Conservation (phyloP, 805 yeast species). For the Candida loeiensis region DNA sequence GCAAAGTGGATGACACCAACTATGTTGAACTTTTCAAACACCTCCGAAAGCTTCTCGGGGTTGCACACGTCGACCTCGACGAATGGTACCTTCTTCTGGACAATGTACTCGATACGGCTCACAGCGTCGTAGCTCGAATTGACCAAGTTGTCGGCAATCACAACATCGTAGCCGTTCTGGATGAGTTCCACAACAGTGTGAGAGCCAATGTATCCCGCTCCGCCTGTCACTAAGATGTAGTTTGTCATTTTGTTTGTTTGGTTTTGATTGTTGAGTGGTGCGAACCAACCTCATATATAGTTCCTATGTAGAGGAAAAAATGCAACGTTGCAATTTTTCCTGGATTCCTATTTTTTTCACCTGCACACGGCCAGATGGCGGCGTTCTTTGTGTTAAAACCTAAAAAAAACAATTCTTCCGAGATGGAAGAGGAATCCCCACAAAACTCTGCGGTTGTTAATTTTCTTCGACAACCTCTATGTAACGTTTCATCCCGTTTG, state of each 20-base stretch:
- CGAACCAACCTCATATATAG: too few species aligned
- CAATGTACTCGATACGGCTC: constrained; percentile 55
- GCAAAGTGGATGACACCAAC: constrained; percentile 69
- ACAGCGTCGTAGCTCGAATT: constrained; percentile 68
- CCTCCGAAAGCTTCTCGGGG: constrained; percentile 40
- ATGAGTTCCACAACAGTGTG: constrained; percentile 68
- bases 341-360: too few species aligned
- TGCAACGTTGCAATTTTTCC: constrained; percentile 11
- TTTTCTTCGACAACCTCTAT: not conserved
- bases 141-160: constrained; percentile 66
- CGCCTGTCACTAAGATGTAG: constrained; percentile 72
- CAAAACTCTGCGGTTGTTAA: too few species aligned
- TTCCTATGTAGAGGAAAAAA: not conserved
- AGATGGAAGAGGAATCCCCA: too few species aligned
- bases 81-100: constrained; percentile 50
- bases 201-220: constrained; percentile 85
- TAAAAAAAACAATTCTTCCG: too few species aligned
- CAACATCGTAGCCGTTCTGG: constrained; percentile 60
- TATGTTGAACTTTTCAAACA: constrained; percentile 49
- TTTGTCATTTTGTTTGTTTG: constrained; percentile 9
- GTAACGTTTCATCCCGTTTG: not conserved
- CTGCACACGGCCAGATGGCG: too few species aligned
- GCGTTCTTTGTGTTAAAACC: too few species aligned
- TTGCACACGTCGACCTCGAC: constrained; percentile 55
- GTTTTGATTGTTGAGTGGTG: not conserved